Percentiles rank a stretch among this genome's conserved stretches.
Evolutionary conservation across 306 rosid genomes (phyloP).

Genomic region (Cajanus cajan): DNA sequence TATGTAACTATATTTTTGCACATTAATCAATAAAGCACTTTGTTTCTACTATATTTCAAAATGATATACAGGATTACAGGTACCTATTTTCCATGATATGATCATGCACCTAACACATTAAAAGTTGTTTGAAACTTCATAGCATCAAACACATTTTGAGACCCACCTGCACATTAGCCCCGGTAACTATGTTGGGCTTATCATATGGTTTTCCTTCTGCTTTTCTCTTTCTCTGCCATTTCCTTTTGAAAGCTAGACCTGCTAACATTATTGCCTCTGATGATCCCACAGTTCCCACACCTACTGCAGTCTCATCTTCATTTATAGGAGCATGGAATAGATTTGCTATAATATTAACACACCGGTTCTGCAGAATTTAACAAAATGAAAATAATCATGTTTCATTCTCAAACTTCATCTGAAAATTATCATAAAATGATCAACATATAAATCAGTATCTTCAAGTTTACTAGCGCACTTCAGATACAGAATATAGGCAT

Average conservation of each 20-base stretch:
- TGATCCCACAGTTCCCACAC: slow-evolving; percentile 93
- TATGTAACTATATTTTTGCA: not conserved
- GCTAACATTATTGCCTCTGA: slow-evolving; percentile 98
- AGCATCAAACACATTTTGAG: slow-evolving; percentile 1
- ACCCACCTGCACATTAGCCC: slow-evolving; percentile 87
- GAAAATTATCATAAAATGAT: slow-evolving; percentile 4
- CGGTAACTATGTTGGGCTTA: slow-evolving; percentile 91
- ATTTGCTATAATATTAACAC: slow-evolving; percentile 91
- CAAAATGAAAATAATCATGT: not conserved
- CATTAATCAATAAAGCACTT: not conserved
- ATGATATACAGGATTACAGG: not conserved
- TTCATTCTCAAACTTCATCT: not conserved
- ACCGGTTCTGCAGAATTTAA: slow-evolving; percentile 64
- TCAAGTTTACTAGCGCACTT: slow-evolving; percentile 7
- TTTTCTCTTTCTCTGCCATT: slow-evolving; percentile 81
- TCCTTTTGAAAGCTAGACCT: slow-evolving; percentile 86
- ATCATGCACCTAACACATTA: not conserved
- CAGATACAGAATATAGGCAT: not conserved
- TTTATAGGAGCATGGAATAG: slow-evolving; percentile 72
- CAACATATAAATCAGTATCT: not conserved
- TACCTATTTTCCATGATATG: not conserved
- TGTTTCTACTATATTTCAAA: slow-evolving; percentile 14
- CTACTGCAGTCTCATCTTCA: slow-evolving; percentile 66
- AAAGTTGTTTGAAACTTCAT: not conserved
- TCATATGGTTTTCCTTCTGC: slow-evolving; percentile 67